These are phyloP conservation scores for Boeremia lycopersici DNA, from an alignment of 2,329 filamentous ascomycete species.

Conservation along the genomic window DNA sequence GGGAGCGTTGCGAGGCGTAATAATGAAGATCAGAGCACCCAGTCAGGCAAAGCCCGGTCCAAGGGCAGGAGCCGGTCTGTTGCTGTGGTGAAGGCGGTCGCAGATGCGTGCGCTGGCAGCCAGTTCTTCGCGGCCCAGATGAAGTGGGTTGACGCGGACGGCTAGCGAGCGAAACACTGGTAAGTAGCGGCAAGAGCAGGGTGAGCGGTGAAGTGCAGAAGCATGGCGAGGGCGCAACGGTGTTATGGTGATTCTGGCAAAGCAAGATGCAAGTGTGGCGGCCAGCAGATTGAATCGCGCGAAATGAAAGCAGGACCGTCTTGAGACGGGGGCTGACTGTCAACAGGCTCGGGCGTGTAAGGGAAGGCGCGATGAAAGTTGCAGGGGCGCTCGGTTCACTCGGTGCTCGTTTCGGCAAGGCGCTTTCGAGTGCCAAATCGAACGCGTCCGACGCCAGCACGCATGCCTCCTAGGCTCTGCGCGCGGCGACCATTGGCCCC, in stretches of 20 bases:
- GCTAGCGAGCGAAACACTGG: constrained; percentile 24
- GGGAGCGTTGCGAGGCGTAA: constrained; percentile 41
- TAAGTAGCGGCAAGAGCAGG: constrained; percentile 16
- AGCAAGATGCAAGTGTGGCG: constrained; percentile 21
- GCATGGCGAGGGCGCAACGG: constrained; percentile 25
- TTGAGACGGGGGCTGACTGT: constrained; percentile 31
- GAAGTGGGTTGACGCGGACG: constrained; percentile 23
- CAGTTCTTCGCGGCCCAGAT: constrained; percentile 24
- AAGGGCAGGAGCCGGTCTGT: constrained; percentile 44
- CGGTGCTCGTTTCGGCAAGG: constrained; percentile 10
- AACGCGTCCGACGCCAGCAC: constrained; percentile 9
- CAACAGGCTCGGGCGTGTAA: constrained; percentile 30
- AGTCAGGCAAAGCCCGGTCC: constrained; percentile 36
- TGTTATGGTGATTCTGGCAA: constrained; percentile 16
- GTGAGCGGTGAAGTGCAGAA: constrained; percentile 27
- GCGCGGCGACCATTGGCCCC: constrained; percentile 27
- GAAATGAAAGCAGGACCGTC: constrained; percentile 37
- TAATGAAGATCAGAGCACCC: constrained; percentile 41
- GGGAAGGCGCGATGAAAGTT: constrained; percentile 28
- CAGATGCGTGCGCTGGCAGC: constrained; percentile 46
- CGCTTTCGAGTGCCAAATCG: constrained; percentile 11
- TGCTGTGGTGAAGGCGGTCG: constrained; percentile 48
- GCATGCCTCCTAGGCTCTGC: constrained; percentile 4
- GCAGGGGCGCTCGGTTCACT: constrained; percentile 29
- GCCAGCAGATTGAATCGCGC: constrained; percentile 26